Base-by-base conservation (phyloP, 2,329 filamentous ascomycete species). In the Talaromyces marneffei region DNA sequence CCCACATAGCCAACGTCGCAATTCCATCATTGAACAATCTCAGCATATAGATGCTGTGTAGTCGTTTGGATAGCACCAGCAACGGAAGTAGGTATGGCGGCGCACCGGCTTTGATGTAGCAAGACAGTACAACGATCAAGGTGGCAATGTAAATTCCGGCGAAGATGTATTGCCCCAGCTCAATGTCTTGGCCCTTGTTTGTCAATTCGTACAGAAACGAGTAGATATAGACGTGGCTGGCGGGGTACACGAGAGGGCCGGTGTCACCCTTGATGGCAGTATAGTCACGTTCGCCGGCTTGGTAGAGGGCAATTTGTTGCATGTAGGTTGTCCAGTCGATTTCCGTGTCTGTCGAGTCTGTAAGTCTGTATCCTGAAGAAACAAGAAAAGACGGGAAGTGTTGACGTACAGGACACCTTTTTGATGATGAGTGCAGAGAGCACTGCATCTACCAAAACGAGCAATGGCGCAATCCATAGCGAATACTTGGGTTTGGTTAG, bases 301-400 rank as follows among this genome's bases (percentile, higher is more conserved):
- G 78, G 70, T 89, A 94, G 68, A 92, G 87, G 42, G 83, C 78
- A 48, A 97, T 82, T 71, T 99, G 94, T 73, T 97, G 84, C 92
- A 99, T 97, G 76, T 99, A 99, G 0, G 94, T 91, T 62, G 83
- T 84, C 93, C 93, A 99, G 77, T 99, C 94, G 71, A 99, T 99
- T 76, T 99, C 94, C 46, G 94, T 99, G 74, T 99, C 94, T 90
- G 67, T 54, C 14, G 18, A 57, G 20, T 23, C 20, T 5, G 10
- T 33, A 27, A 39, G 35, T 20, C 8, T 14, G 27, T 35, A 35
- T 25, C 7, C 40, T 27, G 16, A 12, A 53, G 29, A 20, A 35
- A n/a, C 20, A n/a, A 55, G 12, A 55, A 10, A 40, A 6, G 29
- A 4, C 4, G 29, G n/a, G 27, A 2, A 40, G 12, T 23, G 14